These are phyloP conservation scores for Strobilomyces echinocephalus DNA, from an alignment of 768 basidiomycete species.

Conservation along the genomic window DNA sequence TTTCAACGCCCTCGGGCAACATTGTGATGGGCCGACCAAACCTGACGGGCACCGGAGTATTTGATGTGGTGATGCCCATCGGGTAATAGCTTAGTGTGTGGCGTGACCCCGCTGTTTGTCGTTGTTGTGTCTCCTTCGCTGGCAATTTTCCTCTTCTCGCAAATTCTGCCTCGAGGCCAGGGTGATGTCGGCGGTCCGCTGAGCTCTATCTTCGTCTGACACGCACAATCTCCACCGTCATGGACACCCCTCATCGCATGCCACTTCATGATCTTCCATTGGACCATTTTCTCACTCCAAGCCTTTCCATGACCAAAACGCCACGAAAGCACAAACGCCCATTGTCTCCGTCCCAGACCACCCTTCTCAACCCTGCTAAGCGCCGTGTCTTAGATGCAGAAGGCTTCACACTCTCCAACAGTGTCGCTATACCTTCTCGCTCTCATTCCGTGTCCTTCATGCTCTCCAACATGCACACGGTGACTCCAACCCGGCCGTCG, in stretches of 20 bases:
- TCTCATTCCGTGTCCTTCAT: constrained; percentile 29
- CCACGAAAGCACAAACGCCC: constrained; percentile 53
- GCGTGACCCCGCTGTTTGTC: constrained; percentile 18
- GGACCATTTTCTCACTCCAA: constrained; percentile 45
- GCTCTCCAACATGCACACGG: constrained; percentile 14
- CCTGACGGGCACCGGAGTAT: constrained; percentile 90
- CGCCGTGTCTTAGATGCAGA: constrained; percentile 60
- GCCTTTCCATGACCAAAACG: constrained; percentile 20
- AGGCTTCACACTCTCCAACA: constrained; percentile 38
- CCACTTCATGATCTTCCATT: constrained; percentile 61
- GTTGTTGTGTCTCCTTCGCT: constrained; percentile 16
- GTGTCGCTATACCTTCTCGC: constrained; percentile 14
- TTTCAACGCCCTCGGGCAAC: constrained; percentile 84
- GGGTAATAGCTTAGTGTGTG: constrained; percentile 5
- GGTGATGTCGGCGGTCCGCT: constrained; percentile 25
- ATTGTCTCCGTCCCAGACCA: constrained; percentile 49
- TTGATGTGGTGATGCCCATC: constrained; percentile 72
- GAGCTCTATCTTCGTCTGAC: constrained; percentile 18
- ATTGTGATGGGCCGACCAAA: constrained; percentile 88
- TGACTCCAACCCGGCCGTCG: constrained; percentile 34
- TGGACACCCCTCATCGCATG: constrained; percentile 32
- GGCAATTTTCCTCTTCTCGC: constrained; percentile 17
- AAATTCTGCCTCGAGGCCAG: constrained; percentile 15
- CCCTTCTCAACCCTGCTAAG: constrained; percentile 58
- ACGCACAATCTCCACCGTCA: constrained; percentile 10